These are phyloP conservation scores for Albatrellus sp. DNA, from an alignment of 1,284 basidiomycete genomes.

Conservation along the genomic window DNA sequence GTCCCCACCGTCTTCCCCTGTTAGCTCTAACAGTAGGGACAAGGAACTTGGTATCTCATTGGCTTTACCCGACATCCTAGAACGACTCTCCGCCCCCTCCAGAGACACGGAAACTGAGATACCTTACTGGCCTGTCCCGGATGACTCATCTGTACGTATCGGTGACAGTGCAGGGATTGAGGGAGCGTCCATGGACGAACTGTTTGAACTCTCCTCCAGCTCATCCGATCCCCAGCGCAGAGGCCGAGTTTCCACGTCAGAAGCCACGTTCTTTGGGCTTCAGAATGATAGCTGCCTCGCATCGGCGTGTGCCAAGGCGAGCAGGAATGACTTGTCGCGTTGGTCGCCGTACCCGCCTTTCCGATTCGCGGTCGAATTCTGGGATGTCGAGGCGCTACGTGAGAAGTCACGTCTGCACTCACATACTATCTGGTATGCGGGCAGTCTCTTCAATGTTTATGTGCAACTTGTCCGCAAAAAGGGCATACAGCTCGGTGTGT, in stretches of 20 bases:
- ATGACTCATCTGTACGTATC: slow-evolving; percentile 68
- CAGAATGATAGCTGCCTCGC: slow-evolving; percentile 30
- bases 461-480: slow-evolving; percentile 75
- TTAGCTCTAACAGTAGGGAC: slow-evolving; percentile 23
- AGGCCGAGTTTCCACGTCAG: slow-evolving; percentile 22
- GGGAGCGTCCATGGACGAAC: slow-evolving; percentile 38
- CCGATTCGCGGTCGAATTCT: slow-evolving; percentile 84
- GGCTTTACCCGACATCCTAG: slow-evolving; percentile 37
- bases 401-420: slow-evolving; percentile 76
- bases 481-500: slow-evolving; percentile 75
- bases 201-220: slow-evolving; percentile 27
- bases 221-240: slow-evolving; percentile 9
- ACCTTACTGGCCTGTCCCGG: slow-evolving; percentile 60
- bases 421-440: slow-evolving; percentile 70
- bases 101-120: slow-evolving; percentile 18
- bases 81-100: slow-evolving; percentile 15
- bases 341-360: slow-evolving; percentile 65
- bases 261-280: slow-evolving; percentile 57
- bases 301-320: slow-evolving; percentile 26
- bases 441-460: slow-evolving; percentile 77
- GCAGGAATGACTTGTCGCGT: slow-evolving; percentile 28
- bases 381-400: slow-evolving; percentile 71
- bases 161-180: slow-evolving; percentile 58
- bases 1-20: slow-evolving; percentile 25
- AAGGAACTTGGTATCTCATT: slow-evolving; percentile 50